Evolutionary conservation across 371 early-diverging fungal genomes (phyloP).

Genomic region (Lichtheimia ramosa): DNA sequence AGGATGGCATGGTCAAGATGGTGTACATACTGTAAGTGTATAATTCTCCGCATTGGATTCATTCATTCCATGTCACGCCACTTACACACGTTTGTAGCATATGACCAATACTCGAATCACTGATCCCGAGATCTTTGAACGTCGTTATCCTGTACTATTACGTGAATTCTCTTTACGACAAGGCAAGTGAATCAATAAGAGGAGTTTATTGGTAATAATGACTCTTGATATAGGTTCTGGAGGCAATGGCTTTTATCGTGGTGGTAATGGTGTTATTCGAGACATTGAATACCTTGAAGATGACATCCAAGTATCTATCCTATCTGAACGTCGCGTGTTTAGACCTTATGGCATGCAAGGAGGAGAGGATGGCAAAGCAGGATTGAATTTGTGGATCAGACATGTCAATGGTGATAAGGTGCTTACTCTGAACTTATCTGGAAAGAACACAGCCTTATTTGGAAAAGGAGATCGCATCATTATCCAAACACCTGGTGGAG

Average conservation of each 20-base stretch:
- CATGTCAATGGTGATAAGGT: constrained; percentile 35
- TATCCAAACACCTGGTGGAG: constrained; percentile 93
- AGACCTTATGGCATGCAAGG: constrained; percentile 88
- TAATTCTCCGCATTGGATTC: neutral
- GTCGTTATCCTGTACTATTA: constrained; percentile 92
- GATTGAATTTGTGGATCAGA: constrained; percentile 81
- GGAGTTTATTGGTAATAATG: neutral
- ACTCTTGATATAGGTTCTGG: constrained; percentile 60
- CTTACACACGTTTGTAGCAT: constrained; percentile 53
- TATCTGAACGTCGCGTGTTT: constrained; percentile 91
- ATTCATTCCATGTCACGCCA: too few relatives aligned
- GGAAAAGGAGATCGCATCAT: constrained; percentile 76
- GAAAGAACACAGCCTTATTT: constrained; percentile 84
- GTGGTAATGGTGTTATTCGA: constrained; percentile 90
- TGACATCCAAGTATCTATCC: constrained; percentile 82
- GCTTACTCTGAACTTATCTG: constrained; percentile 72
- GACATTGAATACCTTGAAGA: constrained; percentile 79
- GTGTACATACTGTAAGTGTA: constrained; percentile 60
- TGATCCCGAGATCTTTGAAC: constrained; percentile 94
- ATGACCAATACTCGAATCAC: constrained; percentile 98
- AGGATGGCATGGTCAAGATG: constrained; percentile 85
- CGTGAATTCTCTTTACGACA: constrained; percentile 80
- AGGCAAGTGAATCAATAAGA: constrained; percentile 16
- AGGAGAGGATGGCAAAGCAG: constrained; percentile 76
- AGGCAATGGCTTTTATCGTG: constrained; percentile 75